phyloP scores from a whole-genome alignment of 2,329 filamentous ascomycete species.

The Penicillium sp. region DNA sequence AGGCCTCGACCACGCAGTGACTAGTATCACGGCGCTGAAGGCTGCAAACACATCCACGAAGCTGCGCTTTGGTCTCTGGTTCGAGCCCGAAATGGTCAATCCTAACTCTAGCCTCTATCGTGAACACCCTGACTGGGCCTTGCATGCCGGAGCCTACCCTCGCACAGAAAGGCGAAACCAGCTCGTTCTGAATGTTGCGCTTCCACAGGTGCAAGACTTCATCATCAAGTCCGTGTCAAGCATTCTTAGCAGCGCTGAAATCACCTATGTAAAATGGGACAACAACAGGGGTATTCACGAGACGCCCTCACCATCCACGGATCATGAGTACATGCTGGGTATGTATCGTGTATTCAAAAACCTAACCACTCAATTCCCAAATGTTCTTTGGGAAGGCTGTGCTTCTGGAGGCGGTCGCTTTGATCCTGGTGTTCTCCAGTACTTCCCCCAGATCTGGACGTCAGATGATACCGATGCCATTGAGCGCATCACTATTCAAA shows the following conservation, averaged over 20 bases:
- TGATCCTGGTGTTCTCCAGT: constrained; percentile 65
- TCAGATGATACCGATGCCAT: constrained; percentile 68
- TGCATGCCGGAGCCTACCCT: constrained; percentile 61
- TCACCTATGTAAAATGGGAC: constrained; percentile 69
- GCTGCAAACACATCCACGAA: constrained; percentile 53
- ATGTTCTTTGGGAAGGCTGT: constrained; percentile 69
- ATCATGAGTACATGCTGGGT: constrained; percentile 66
- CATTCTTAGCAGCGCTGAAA: constrained; percentile 58
- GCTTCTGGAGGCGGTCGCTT: constrained; percentile 68
- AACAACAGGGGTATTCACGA: constrained; percentile 69
- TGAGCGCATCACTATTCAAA: constrained; percentile 64
- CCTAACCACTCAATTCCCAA: constrained; percentile 62
- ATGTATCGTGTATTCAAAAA: constrained; percentile 65
- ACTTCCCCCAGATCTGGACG: constrained; percentile 69
- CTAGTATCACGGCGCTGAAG: constrained; percentile 55
- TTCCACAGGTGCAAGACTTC: constrained; percentile 65
- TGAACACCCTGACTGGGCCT: constrained; percentile 66
- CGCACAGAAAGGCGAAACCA: constrained; percentile 62
- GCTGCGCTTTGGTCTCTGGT: constrained; percentile 66
- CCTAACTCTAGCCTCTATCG: constrained; percentile 64
- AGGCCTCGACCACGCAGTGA: constrained; percentile 58
- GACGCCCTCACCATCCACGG: constrained; percentile 55
- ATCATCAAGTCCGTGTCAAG: constrained; percentile 60
- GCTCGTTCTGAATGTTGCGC: constrained; percentile 64
- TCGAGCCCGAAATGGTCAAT: constrained; percentile 71